Evolutionary conservation across 805 yeast species (phyloP).

Genomic region (Middelhovenomyces tepae): DNA sequence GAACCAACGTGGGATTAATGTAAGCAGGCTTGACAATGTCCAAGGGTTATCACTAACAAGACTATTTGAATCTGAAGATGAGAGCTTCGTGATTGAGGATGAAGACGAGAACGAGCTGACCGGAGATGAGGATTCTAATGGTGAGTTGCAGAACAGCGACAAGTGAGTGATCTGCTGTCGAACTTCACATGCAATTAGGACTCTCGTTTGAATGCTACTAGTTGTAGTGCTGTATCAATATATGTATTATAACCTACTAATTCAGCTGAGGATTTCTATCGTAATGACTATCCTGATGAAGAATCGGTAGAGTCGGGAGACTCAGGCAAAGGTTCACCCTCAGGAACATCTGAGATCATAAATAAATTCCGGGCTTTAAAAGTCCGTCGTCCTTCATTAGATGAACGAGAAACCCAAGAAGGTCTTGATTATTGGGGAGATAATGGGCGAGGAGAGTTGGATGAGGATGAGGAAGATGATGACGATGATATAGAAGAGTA

Average conservation of each 20-base stretch:
- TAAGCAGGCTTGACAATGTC: too few species aligned
- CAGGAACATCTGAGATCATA: background rate
- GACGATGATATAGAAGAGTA: conserved; percentile 14
- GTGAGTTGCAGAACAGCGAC: conserved; percentile 6
- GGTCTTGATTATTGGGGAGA: too few species aligned
- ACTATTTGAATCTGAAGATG: conserved; percentile 2
- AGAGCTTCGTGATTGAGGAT: conserved; percentile 1
- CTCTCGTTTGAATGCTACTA: background rate
- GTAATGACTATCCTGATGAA: conserved; percentile 92
- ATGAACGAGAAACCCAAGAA: too few species aligned
- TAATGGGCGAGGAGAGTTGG: conserved; percentile 23
- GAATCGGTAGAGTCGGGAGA: conserved; percentile 44
- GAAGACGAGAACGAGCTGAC: conserved; percentile 1
- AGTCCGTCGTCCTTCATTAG: too few species aligned
- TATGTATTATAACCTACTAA: conserved; percentile 1
- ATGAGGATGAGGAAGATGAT: conserved; percentile 27
- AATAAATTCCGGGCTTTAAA: too few species aligned
- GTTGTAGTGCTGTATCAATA: background rate
- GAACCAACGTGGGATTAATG: conserved; percentile 24
- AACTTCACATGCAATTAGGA: conserved; percentile 30
- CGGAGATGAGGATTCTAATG: conserved; percentile 29
- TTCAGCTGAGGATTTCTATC: conserved; percentile 76
- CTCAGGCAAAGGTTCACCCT: background rate
- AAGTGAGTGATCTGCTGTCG: conserved; percentile 24
- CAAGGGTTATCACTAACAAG: too few species aligned